Evolutionary conservation across 1,139 yeast species (phyloP).

Genomic region (Zhuliangozyma blackwelliae): DNA sequence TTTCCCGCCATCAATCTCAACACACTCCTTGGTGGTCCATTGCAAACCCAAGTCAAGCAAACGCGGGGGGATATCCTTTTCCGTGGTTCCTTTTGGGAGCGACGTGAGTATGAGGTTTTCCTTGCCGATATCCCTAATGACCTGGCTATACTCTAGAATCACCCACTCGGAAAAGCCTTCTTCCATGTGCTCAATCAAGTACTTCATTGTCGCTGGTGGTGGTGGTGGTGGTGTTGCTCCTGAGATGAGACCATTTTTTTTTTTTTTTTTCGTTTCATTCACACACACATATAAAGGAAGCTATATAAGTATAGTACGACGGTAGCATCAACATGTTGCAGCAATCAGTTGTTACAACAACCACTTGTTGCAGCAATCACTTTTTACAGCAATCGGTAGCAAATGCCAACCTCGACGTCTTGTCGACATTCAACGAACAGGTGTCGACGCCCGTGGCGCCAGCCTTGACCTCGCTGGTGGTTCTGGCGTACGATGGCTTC

Average conservation of each 20-base stretch:
- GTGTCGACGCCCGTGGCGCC: slow-evolving; percentile 31
- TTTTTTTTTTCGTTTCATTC: background rate
- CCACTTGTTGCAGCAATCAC: slow-evolving; percentile 1
- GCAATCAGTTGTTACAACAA: slow-evolving; percentile 15
- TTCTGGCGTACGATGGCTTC: slow-evolving; percentile 63
- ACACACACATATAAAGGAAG: background rate
- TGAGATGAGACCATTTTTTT: background rate
- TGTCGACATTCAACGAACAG: slow-evolving; percentile 37
- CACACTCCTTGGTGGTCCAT: slow-evolving; percentile 78
- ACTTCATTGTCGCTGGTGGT: slow-evolving; percentile 52
- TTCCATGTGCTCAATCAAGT: slow-evolving; percentile 96
- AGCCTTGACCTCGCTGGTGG: slow-evolving; percentile 53
- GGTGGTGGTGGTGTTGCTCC: background rate
- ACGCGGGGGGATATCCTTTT: slow-evolving; percentile 58
- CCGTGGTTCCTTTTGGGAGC: slow-evolving; percentile 60
- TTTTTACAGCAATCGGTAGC: slow-evolving; percentile 17
- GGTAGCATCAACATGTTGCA: background rate
- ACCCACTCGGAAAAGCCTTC: slow-evolving; percentile 97
- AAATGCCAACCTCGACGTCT: slow-evolving; percentile 39
- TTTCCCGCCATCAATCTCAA: slow-evolving; percentile 33
- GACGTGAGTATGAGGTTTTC: slow-evolving; percentile 76
- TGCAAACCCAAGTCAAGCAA: slow-evolving; percentile 63
- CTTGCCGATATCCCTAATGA: slow-evolving; percentile 75
- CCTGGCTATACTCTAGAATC: slow-evolving; percentile 76
- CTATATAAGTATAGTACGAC: too few relatives aligned